Base-by-base conservation (phyloP, 768 basidiomycete genomes). In the Clathrus columnatus region DNA sequence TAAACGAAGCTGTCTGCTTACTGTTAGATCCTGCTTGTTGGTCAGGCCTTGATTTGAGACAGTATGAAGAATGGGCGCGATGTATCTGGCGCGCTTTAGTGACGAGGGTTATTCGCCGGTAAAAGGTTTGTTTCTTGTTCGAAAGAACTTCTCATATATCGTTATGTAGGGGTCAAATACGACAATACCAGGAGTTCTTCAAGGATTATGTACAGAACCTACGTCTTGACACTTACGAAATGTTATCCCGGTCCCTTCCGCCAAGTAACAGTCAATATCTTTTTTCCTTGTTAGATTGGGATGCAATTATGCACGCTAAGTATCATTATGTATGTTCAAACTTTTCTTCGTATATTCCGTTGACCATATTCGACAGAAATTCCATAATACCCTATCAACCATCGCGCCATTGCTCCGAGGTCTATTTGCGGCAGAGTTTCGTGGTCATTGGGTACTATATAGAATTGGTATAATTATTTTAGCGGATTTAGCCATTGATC, bases 361-460 rank as follows among this genome's bases (percentile, higher is more conserved):
- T 47, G 1, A 29, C 18, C 24, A 21, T 21, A 14, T 26, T 27
- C 2, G 41, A 23, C n/a, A 91, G 90, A 74, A 80, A 64, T 75
- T 70, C 24, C 81, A 82, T 54, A 84, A 90, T 70, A 78, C 78
- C 7, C 72, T 81, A 20, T 72, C 75, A 21, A 73, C 80, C 1
- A 75, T 89, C 17, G 82, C 88, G 26, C 78, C 80, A 42, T 71
- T 92, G 23, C 70, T 93, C 24, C 81, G 76, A 55, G 79, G 84
- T 1, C 66, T 91, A 32, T 91, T 89, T 87, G 76, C 85, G 57
- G 80, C 89, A 0, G 88, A 92, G 66, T 88, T 87, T 64, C 78
- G 87, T 52, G 79, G 81, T 51, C 79, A 83, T 54, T 78, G 82
- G 62, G 74, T 75, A 16, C 65, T 82, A 21, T 87, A 91, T 62